Conservation (phyloP, 176 grass and related monocot genomes). For the Musa acuminata region DNA sequence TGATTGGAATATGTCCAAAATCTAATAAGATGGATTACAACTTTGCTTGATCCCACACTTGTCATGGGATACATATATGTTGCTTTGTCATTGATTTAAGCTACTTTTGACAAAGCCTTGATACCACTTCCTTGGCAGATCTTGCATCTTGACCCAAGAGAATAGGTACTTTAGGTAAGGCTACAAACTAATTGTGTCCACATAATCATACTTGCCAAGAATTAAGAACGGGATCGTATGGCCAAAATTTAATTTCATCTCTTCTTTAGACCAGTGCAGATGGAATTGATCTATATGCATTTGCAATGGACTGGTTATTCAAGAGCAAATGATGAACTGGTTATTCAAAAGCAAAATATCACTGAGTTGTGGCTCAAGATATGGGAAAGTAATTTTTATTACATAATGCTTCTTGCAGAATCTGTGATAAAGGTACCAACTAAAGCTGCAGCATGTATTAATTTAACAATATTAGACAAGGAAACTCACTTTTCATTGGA, state of each 20-base stretch:
- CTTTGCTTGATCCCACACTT: not conserved
- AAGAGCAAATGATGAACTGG: too few relatives aligned
- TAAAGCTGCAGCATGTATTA: slow-evolving; percentile 12
- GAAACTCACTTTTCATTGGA: slow-evolving; percentile 96
- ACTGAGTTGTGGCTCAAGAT: not conserved
- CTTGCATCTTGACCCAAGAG: not conserved
- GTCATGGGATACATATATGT: not conserved
- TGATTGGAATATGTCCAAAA: not conserved
- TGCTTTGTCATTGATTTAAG: not conserved
- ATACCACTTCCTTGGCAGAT: not conserved
- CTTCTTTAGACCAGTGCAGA: not conserved
- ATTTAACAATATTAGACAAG: slow-evolving; percentile 8
- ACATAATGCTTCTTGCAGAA: not conserved
- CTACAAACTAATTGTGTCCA: too few relatives aligned
- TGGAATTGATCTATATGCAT: not conserved
- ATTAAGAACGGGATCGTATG: not conserved
- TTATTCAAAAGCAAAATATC: not conserved
- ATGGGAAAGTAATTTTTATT: not conserved
- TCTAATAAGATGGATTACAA: not conserved
- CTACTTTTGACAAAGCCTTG: not conserved
- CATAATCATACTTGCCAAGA: not conserved
- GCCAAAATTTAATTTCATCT: not conserved
- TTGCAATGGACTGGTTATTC: not conserved
- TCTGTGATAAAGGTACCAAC: not conserved
- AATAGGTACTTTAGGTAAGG: too few relatives aligned